Conservation (phyloP, 148 eudicot species). For the Rheum nobile region DNA sequence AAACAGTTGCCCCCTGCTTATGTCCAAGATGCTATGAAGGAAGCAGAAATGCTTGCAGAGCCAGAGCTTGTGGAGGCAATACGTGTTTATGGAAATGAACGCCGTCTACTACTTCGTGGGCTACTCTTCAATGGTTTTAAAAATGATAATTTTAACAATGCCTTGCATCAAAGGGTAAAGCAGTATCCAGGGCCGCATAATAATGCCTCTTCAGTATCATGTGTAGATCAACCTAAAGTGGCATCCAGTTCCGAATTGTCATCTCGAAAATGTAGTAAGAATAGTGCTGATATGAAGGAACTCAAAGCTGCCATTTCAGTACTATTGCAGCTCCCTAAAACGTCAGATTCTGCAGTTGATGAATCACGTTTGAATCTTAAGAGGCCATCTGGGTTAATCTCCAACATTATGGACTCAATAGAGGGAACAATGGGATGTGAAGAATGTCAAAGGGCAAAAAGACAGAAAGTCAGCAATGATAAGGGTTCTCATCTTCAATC, state of each 20-base stretch:
- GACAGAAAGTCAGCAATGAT: constrained; percentile 64
- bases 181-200: constrained; percentile 14
- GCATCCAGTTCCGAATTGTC: constrained; percentile 15
- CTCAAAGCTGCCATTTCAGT: constrained; percentile 50
- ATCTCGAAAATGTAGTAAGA: constrained; percentile 21
- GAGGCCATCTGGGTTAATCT: constrained; percentile 26
- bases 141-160: constrained; percentile 12
- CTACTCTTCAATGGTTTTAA: constrained; percentile 24
- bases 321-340: constrained; percentile 54
- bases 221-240: constrained; percentile 26
- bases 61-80: constrained; percentile 41
- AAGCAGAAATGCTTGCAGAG: constrained; percentile 32
- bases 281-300: constrained; percentile 32
- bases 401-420: constrained; percentile 22
- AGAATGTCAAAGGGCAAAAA: constrained; percentile 76
- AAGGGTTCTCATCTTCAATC: constrained; percentile 34
- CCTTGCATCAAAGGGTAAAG: constrained; percentile 25
- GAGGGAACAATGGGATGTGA: constrained; percentile 85
- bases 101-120: constrained; percentile 62
- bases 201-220: constrained; percentile 21
- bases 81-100: constrained; percentile 65
- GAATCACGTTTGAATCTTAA: constrained; percentile 52
- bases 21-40: constrained; percentile 47
- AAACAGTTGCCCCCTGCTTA: constrained; percentile 69
- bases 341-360: constrained; percentile 28